Percentiles rank a stretch among this genome's conserved stretches.
phyloP scores from a whole-genome alignment of 495 filamentous ascomycete species.

The Talaromyces trachyspermus region DNA sequence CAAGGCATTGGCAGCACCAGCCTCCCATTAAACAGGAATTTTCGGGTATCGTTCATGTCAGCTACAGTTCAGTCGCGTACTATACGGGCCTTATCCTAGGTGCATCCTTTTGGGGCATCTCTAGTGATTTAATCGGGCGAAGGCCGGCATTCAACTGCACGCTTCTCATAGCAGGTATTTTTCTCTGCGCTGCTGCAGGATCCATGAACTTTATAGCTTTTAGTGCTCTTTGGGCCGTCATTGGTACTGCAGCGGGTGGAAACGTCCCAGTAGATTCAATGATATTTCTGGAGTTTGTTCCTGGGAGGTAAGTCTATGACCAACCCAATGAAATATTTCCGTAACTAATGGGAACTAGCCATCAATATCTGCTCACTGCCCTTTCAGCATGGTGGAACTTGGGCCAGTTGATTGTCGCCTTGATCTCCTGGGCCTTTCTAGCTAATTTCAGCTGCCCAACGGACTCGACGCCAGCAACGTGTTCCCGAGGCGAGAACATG shows the following conservation, averaged over 20 bases:
- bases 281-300: constrained; percentile 27
- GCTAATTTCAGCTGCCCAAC: constrained; percentile 27
- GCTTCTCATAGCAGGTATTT: constrained; percentile 21
- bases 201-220: constrained; percentile 26
- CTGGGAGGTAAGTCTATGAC: no score
- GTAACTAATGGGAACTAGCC: no score
- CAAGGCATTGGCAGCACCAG: constrained; percentile 24
- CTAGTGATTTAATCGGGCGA: constrained; percentile 25
- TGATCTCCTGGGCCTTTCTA: constrained; percentile 28
- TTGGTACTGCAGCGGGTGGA: constrained; percentile 26
- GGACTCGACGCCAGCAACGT: constrained; percentile 19
- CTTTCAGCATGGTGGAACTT: constrained; percentile 31
- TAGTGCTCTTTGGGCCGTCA: constrained; percentile 26
- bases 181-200: constrained; percentile 23
- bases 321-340: no score
- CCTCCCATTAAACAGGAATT: constrained; percentile 26
- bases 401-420: constrained; percentile 23
- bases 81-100: constrained; percentile 29
- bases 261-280: constrained; percentile 29
- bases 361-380: constrained; percentile 25
- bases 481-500: constrained; percentile 23
- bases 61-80: constrained; percentile 31
- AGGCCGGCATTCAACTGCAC: constrained; percentile 26
- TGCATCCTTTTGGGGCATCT: constrained; percentile 28
- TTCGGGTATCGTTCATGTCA: constrained; percentile 18